Base-by-base conservation (phyloP, 2,329 filamentous ascomycete genomes). In the Fusarium sp. region DNA sequence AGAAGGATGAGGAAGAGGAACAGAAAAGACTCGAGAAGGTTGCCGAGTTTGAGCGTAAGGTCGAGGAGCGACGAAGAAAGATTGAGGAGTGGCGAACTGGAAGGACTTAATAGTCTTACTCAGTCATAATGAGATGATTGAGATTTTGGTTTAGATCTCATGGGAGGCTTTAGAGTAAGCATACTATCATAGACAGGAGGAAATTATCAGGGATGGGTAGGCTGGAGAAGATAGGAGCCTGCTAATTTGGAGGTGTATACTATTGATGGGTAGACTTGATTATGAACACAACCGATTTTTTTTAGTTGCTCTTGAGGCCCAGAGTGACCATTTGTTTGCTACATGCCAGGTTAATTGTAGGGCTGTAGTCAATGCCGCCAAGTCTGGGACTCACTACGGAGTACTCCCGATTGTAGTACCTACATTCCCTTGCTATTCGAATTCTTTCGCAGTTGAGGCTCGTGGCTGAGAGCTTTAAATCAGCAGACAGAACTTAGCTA, bases 31-130 rank as follows among this genome's bases (percentile, higher is more conserved):
- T 85, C 39, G 87, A 88, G 70, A 87, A 90, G 83, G 87, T 89
- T 54, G 88, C 84, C 47, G 89, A 88, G 80, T 88, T 91, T 76
- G 90, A 92, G 85, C 84, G 84, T 73, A 87, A 88, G 81, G 79
- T 91, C 28, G 85, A 86, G 76, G 88, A 87, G 81, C 83, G 85
- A 73, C 83, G 83, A 72, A 82, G 82, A 77, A 84, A 85, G 79
- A 79, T 89, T 72, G 81, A 85, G 78, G 83, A 84, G 70, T 87
- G 87, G 86, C 80, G 83, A 55, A 75, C 82, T 55, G 83, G 83
- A 41, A 78, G 81, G 54, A 51, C 50, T 32, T 64, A 50, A 28
- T 39, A 24, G 20, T 48, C 42, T 20, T 28, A 38, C 34, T 42
- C 28, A 41, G 32, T 51, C 48, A 39, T 57, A 45, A 36, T 44